Percentiles rank a stretch among this genome's conserved stretches.
Evolutionary conservation across 2,329 filamentous ascomycete species (phyloP).

Genomic region (Ceratocystis variospora): DNA sequence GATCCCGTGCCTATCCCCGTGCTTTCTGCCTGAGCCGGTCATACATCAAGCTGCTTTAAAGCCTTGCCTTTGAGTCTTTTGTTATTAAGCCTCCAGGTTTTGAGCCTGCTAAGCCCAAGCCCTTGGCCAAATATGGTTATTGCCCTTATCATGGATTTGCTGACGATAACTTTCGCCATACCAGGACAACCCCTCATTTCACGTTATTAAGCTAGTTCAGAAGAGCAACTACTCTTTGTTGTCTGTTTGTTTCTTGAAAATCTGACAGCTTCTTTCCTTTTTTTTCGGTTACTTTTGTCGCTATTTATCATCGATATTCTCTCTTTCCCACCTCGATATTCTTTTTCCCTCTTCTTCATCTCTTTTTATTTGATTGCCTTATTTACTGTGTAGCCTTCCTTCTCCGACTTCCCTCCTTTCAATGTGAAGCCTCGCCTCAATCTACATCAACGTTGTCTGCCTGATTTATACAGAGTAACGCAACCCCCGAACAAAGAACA

Average conservation of each 20-base stretch:
- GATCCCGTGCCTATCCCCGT: constrained; percentile 2
- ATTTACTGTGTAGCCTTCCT: neutral
- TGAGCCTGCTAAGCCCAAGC: too few species aligned
- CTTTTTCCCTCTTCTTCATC: neutral
- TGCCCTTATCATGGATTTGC: constrained; percentile 8
- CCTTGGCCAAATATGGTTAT: neutral
- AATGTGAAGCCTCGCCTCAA: neutral
- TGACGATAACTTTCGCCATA: neutral
- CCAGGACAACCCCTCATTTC: constrained; percentile 1
- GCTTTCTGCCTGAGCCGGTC: neutral
- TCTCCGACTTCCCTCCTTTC: neutral
- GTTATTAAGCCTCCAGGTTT: too few species aligned
- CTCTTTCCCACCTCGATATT: neutral
- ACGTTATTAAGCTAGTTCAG: too few species aligned
- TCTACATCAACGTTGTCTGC: neutral
- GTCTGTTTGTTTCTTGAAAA: neutral
- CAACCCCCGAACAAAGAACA: neutral
- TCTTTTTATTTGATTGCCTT: neutral
- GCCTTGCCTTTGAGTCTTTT: too few species aligned
- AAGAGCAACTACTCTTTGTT: constrained; percentile 1
- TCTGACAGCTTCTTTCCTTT: neutral
- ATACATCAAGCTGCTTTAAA: neutral
- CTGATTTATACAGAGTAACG: neutral
- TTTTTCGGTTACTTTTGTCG: neutral
- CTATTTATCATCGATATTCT: neutral